Base-by-base conservation (phyloP, 2,329 filamentous ascomycete species). In the Aureobasidium lini region DNA sequence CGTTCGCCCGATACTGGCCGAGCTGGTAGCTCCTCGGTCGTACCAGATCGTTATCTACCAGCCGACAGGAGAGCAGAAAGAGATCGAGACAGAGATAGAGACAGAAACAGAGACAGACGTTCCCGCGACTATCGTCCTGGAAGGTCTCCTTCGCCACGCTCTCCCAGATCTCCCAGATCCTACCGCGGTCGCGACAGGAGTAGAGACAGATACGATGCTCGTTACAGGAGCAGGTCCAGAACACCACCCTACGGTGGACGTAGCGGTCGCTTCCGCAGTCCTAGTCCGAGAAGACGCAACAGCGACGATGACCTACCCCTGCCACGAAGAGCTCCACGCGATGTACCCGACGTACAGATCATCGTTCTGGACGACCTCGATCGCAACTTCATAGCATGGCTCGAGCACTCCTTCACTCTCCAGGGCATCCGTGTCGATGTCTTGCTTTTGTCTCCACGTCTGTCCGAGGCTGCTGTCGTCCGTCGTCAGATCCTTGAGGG, bases 331-430 rank as follows among this genome's bases (percentile, higher is more conserved):
- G 83, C 85, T 60, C 85, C 89, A 4, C 77, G 81, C 60, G 84
- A 94, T 64, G 85, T 96, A 23, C 92, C 93, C 2, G 91, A 97
- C 66, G 88, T 96, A 15, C 91, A 96, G 70, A 84, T 97, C 32
- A 83, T 96, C 31, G 82, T 95, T 5, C 79, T 93, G 46, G 86
- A 93, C 64, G 85, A 91, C 65, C 81, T 95, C 11, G 84, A 87
- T 61, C 80, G 87, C 62, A 86, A 90, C 60, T 96, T 95, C 68
- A 84, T 96, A 53, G 80, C 80, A 56, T 96, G 89, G 82, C 86
- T 95, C 10, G 88, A 96, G 69, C 81, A 82, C 36, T 82, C 85
- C 0, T 95, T 97, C 70, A 80, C 82, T 60, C 80, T 82, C 36
- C 85, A 86, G 58, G 85, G 85, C 2, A 77, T 97, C 39, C 86